phyloP scores from a whole-genome alignment of 257 asterid species.

The Solanum corneliomulleri region DNA sequence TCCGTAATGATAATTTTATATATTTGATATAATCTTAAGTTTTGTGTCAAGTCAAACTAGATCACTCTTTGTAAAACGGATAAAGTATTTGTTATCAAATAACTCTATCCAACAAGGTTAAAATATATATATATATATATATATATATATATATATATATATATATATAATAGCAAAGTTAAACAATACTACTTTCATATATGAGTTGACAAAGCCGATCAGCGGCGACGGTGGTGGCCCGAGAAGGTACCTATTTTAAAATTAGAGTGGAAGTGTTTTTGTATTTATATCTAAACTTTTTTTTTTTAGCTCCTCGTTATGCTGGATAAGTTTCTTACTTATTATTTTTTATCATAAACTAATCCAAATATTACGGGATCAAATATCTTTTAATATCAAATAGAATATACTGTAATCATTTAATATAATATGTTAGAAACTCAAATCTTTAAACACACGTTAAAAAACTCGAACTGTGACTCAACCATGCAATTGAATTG shows the following conservation, averaged over 20 bases:
- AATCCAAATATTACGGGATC: too few relatives aligned
- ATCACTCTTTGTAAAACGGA: accelerated
- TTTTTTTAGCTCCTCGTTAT: neutral
- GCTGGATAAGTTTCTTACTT: too few relatives aligned
- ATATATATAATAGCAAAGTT: neutral
- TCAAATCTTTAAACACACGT: neutral
- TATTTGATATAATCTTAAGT: too few relatives aligned
- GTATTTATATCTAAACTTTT: too few relatives aligned
- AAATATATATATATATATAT: too few relatives aligned
- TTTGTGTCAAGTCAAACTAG: too few relatives aligned
- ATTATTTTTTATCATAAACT: too few relatives aligned
- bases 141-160: too few relatives aligned
- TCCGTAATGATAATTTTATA: too few relatives aligned
- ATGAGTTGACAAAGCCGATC: neutral
- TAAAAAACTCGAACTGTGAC: neutral
- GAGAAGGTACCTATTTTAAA: neutral
- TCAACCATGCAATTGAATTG: neutral
- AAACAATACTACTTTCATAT: neutral
- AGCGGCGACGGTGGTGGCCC: neutral
- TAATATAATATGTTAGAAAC: neutral
- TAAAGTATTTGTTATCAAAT: too few relatives aligned
- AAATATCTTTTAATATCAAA: neutral
- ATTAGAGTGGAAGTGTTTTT: neutral
- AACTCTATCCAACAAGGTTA: too few relatives aligned
- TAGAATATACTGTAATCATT: too few relatives aligned